A percentile compares a stretch with the other conserved stretches of the same genome.
Conservation (phyloP, 495 filamentous ascomycete species). For the Neurospora sp. region DNA sequence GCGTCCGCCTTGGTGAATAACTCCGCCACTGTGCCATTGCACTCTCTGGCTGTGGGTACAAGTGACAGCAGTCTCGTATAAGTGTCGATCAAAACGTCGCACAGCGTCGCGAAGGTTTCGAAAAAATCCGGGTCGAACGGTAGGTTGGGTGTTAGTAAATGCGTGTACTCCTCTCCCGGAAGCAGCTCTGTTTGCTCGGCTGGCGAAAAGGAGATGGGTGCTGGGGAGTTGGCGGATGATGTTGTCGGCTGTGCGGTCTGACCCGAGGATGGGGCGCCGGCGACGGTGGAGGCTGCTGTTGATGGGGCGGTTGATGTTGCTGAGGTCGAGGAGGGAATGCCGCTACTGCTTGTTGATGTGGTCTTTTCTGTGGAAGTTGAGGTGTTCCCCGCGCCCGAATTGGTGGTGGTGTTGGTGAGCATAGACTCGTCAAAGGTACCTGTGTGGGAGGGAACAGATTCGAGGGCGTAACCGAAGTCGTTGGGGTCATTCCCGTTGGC, state of each 20-base stretch:
- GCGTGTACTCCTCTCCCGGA: conserved; percentile 72
- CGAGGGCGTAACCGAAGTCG: conserved; percentile 10
- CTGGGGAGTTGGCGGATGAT: conserved; percentile 13
- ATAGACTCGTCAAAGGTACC: not conserved
- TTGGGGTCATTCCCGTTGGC: not conserved
- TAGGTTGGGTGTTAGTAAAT: conserved; percentile 81
- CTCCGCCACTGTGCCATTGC: conserved; percentile 56
- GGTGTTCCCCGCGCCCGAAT: not conserved
- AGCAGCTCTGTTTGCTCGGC: conserved; percentile 39
- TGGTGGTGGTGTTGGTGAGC: not conserved
- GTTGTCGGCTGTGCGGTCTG: not conserved
- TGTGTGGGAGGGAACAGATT: conserved; percentile 3
- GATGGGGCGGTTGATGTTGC: conserved; percentile 26
- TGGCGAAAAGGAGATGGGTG: conserved; percentile 36
- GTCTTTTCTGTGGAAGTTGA: not conserved
- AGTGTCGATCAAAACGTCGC: conserved; percentile 88
- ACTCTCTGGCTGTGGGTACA: conserved; percentile 54
- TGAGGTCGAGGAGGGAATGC: conserved; percentile 13
- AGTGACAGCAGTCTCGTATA: conserved; percentile 71
- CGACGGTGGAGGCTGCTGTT: not conserved
- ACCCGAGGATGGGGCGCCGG: not conserved
- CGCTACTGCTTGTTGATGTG: not conserved
- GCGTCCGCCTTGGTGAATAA: conserved; percentile 84
- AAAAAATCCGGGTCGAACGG: conserved; percentile 98
- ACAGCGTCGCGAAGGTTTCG: conserved; percentile 93